These are phyloP conservation scores for Dimargaris xerosporica DNA, from an alignment of 192 early-diverging fungal species.

Conservation along the genomic window DNA sequence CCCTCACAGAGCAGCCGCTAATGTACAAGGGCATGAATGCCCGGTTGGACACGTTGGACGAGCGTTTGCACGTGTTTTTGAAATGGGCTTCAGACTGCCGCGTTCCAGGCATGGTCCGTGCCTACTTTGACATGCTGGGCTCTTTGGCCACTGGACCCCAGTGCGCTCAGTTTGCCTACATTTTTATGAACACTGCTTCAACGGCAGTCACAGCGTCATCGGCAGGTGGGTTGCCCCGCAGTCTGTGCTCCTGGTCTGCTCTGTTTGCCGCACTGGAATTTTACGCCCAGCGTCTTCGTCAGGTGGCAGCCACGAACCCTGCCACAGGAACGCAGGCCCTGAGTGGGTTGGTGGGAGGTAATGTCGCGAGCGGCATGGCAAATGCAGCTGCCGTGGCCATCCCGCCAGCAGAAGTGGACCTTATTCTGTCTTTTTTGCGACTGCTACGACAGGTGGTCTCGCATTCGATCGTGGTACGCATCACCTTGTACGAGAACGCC, in stretches of 20 bases:
- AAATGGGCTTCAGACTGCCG: constrained; percentile 46
- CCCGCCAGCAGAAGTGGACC: constrained; percentile 47
- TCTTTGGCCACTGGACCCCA: constrained; percentile 63
- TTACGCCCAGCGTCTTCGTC: constrained; percentile 37
- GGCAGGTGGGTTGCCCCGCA: constrained; percentile 11
- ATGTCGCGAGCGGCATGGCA: background rate
- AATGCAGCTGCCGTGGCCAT: constrained; percentile 35
- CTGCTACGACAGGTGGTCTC: constrained; percentile 62
- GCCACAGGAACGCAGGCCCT: background rate
- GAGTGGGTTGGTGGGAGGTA: background rate
- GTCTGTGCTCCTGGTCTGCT: constrained; percentile 20
- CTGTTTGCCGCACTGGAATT: constrained; percentile 53
- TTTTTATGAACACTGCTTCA: constrained; percentile 31
- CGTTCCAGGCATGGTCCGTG: constrained; percentile 41
- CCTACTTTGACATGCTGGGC: constrained; percentile 69
- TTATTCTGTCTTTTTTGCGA: constrained; percentile 60
- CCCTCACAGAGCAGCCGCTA: background rate
- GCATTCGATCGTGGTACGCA: constrained; percentile 55
- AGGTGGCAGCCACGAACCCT: constrained; percentile 20
- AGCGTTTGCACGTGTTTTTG: constrained; percentile 40
- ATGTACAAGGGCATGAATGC: background rate
- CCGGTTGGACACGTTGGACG: constrained; percentile 21
- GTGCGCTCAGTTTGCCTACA: constrained; percentile 40
- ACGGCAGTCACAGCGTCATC: constrained; percentile 13
- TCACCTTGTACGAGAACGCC: constrained; percentile 47